Evolutionary conservation across 2,329 filamentous ascomycete genomes (phyloP).

Genomic region (Diaporthe ilicicola): DNA sequence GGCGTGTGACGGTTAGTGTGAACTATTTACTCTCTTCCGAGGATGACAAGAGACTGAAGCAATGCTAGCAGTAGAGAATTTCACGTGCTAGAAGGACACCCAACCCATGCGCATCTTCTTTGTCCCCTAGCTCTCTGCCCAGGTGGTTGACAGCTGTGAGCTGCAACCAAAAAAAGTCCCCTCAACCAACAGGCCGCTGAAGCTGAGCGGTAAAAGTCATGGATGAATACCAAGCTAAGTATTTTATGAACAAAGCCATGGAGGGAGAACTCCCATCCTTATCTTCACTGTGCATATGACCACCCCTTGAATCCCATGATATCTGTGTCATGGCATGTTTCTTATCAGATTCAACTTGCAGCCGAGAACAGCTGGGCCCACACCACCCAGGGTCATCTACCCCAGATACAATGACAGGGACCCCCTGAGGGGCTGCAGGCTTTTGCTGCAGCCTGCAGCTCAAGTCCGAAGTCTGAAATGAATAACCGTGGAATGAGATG

Average conservation of each 20-base stretch:
- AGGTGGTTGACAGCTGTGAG: neutral
- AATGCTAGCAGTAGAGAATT: neutral
- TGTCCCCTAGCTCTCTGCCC: constrained; percentile 4
- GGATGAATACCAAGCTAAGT: neutral
- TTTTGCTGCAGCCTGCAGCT: constrained; percentile 26
- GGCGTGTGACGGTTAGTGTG: neutral
- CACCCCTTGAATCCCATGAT: neutral
- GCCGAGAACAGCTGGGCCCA: constrained; percentile 16
- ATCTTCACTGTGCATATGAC: neutral
- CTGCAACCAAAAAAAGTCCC: neutral
- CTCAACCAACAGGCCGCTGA: neutral
- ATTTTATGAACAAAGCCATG: neutral
- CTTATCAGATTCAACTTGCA: constrained; percentile 22
- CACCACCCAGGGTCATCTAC: constrained; percentile 9
- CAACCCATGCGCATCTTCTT: neutral
- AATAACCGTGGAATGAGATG: neutral
- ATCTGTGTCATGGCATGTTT: constrained; percentile 16
- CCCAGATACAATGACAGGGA: constrained; percentile 10
- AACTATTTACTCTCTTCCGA: neutral
- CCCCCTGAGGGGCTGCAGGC: constrained; percentile 26
- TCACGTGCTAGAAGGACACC: constrained; percentile 3
- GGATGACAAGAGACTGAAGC: neutral
- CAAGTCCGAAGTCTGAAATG: neutral
- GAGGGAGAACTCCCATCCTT: neutral
- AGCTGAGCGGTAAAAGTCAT: neutral